Base-by-base conservation (phyloP, 2,329 filamentous ascomycete genomes). In the Neofusicoccum sp. region DNA sequence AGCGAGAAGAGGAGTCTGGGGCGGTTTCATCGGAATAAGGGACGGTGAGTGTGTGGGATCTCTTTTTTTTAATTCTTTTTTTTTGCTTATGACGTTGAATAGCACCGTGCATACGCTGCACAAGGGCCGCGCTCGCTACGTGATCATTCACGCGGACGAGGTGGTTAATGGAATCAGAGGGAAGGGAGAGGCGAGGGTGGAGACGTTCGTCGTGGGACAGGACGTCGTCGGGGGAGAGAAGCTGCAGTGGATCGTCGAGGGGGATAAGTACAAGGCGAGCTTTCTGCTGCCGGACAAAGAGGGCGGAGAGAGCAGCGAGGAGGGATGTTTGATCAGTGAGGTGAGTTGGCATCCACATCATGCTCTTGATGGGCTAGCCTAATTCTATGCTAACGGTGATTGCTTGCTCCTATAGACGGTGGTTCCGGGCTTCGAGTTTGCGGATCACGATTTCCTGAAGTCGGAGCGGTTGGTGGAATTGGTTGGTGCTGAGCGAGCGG, bases 221-320 rank as follows among this genome's bases (percentile, higher is more conserved):
- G 77, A 88, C 70, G 76, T 89, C 4, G 78, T 76, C 3, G 74
- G 70, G 0, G 88, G 87, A 0, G 88, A 91, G 78, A 83, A 72
- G 71, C 66, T 88, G 69, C 86, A 89, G 72, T 91, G 88, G 88
- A 79, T 89, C 64, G 87, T 91, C 6, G 86, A 89, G 60, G 87
- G 88, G 0, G 87, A 85, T 4, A 85, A 86, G 72, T 91, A 83
- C 71, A 91, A 90, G 75, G 84, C 83, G 9, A 87, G 82, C 68
- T 89, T 83, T 73, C 69, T 90, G 63, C 72, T 89, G 36, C 79
- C 81, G 1, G 80, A 83, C 58, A 73, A 71, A 8, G 74, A 74
- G 47, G 73, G 70, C 28, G 73, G 67, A 31, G 78, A 76, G 36
- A 79, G 67, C 31, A 62, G 60, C 8, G 78, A 76, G 41, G 79